Base-by-base conservation (phyloP, 352 stramenopile genomes). In the Thraustochytrium sp. region DNA sequence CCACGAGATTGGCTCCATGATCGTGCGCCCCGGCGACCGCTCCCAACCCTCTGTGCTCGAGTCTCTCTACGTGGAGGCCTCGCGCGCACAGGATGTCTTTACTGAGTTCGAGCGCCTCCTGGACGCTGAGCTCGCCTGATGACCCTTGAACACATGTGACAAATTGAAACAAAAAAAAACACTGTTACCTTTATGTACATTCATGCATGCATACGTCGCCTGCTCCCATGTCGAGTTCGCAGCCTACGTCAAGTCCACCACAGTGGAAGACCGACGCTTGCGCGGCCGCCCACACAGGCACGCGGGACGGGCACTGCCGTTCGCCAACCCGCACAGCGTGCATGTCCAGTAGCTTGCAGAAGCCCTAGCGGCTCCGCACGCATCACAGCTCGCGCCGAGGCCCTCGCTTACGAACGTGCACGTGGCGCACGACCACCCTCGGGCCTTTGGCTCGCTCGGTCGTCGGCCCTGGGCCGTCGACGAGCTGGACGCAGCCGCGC, bases 1-100 rank as follows among this genome's bases (percentile, higher is more conserved):
- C 73, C 93, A 90, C 40, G 91, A 96, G 86, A 95, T 96, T 49
- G 92, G 88, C 29, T 90, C 85, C 84, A 85, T 91, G 73, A 68
- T 96, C 44, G 90, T 95, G 76, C 91, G 92, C 63, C 90, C 94
- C 29, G 92, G 91, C 18, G 90, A 94, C 76, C 92, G 94, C 42
- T 89, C 89, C 54, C 86, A 87, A 49, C 91, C 92, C 61, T 95
- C 92, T 18, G 88, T 89, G 80, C 76, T 96, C 31, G 92, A 96
- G 86, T 85, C 90, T 4, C 73, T 94, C 65, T 89, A 94, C 23
- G 85, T 84, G 9, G 59, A 44, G 34, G 59, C 59, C 2, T 31
- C 26, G 34, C 26, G 59, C 40, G 9, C 34, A 11, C 26, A 72
- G 34, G 26, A 1, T 11, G 42, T 72, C 36, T 72, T 72, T 1